phyloP scores from a whole-genome alignment of 2,329 filamentous ascomycete species.

The Alternaria ventricosa region DNA sequence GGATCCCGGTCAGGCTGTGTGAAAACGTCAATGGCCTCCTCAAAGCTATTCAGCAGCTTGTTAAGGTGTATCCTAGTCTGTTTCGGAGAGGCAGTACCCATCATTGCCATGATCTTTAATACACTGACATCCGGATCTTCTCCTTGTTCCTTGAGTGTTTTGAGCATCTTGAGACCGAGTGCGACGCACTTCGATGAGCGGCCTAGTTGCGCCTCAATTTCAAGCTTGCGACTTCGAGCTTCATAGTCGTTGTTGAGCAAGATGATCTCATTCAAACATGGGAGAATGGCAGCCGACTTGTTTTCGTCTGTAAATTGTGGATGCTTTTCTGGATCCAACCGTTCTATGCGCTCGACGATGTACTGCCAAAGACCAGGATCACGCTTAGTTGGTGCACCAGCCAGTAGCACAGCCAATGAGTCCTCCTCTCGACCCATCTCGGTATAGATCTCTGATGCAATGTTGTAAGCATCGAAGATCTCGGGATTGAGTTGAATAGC shows the following conservation, averaged over 20 bases:
- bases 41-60: slow-evolving; percentile 59
- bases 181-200: slow-evolving; percentile 42
- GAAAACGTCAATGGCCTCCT: slow-evolving; percentile 57
- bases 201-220: slow-evolving; percentile 59
- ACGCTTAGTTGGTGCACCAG: slow-evolving; percentile 64
- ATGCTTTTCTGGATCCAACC: slow-evolving; percentile 49
- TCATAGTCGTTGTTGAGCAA: slow-evolving; percentile 61
- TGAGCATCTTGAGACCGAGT: slow-evolving; percentile 61
- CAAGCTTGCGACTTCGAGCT: slow-evolving; percentile 62
- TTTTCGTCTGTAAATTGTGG: slow-evolving; percentile 35
- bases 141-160: slow-evolving; percentile 55
- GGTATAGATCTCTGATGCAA: slow-evolving; percentile 65
- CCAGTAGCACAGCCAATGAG: slow-evolving; percentile 62
- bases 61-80: slow-evolving; percentile 54
- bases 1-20: slow-evolving; percentile 53
- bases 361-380: slow-evolving; percentile 65
- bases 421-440: slow-evolving; percentile 63
- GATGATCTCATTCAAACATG: slow-evolving; percentile 56
- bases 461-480: slow-evolving; percentile 66
- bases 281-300: slow-evolving; percentile 37
- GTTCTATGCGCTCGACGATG: slow-evolving; percentile 61
- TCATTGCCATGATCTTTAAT: slow-evolving; percentile 63
- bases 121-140: slow-evolving; percentile 56
- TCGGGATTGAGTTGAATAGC: slow-evolving; percentile 62
- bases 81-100: slow-evolving; percentile 60